Evolutionary conservation across 1,139 yeast genomes (phyloP).

Genomic region (Saccharomyces pastorianus): DNA sequence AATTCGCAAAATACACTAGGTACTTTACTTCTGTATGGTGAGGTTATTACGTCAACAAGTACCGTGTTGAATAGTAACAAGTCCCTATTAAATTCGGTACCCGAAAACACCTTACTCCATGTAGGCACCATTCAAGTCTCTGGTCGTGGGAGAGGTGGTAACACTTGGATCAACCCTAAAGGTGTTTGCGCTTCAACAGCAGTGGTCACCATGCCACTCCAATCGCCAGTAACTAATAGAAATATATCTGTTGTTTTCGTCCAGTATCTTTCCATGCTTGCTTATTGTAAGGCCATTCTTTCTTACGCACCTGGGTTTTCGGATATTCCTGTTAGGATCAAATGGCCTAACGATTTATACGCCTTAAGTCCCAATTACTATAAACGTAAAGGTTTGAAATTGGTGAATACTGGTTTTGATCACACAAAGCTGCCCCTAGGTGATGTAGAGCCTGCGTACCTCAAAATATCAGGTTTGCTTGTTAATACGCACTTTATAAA

Average conservation of each 20-base stretch:
- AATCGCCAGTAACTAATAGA: slow-evolving; percentile 30
- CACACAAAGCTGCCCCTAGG: slow-evolving; percentile 20
- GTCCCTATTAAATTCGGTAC: slow-evolving; percentile 37
- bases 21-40: slow-evolving; percentile 62
- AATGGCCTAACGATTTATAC: slow-evolving; percentile 98
- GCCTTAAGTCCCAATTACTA: slow-evolving; percentile 57
- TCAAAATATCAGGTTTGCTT: slow-evolving; percentile 77
- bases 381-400: slow-evolving; percentile 21
- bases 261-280: slow-evolving; percentile 83
- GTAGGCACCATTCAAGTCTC: slow-evolving; percentile 78
- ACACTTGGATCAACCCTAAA: slow-evolving; percentile 88
- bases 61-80: slow-evolving; percentile 70
- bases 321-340: slow-evolving; percentile 69
- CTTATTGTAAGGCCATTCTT: slow-evolving; percentile 69
- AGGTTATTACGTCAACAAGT: slow-evolving; percentile 83
- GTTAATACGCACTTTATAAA: slow-evolving; percentile 68
- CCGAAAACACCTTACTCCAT: slow-evolving; percentile 24
- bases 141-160: slow-evolving; percentile 93
- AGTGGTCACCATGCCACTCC: slow-evolving; percentile 51
- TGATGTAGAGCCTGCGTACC: slow-evolving; percentile 44
- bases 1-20: slow-evolving; percentile 46
- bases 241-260: slow-evolving; percentile 58
- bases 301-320: slow-evolving; percentile 61
- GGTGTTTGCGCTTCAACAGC: slow-evolving; percentile 85
- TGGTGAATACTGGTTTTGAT: slow-evolving; percentile 16